These are phyloP conservation scores for Gossypium rotundifolium DNA, from an alignment of 345 rosid genomes.

Conservation along the genomic window DNA sequence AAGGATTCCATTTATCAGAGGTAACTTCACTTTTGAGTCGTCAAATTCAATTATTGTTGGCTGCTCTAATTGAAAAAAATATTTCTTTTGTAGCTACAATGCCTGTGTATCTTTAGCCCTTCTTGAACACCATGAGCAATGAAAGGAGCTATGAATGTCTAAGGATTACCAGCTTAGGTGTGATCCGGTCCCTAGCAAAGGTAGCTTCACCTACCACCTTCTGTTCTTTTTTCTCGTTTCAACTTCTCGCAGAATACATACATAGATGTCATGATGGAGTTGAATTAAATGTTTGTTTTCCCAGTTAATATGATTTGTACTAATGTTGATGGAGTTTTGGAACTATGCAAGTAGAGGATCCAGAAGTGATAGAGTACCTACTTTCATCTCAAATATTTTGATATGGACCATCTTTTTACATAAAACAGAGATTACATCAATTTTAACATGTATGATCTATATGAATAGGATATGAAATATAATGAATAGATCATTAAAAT, in stretches of 20 bases:
- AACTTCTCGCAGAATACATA: background rate
- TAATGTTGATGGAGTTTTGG: background rate
- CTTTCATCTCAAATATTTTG: conserved; percentile 8
- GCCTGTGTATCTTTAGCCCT: no score
- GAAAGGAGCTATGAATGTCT: no score
- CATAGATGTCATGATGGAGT: background rate
- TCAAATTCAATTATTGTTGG: background rate
- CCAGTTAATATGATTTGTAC: background rate
- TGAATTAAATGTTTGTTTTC: background rate
- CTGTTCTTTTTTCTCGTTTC: background rate
- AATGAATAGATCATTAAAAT: no score
- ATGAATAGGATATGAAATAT: no score
- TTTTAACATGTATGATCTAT: no score
- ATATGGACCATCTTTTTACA: rapidly evolving
- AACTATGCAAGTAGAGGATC: conserved; percentile 37
- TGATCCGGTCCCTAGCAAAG: conserved; percentile 55
- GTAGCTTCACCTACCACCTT: conserved; percentile 19
- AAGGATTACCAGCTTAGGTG: conserved; percentile 55
- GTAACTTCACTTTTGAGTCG: conserved; percentile 24
- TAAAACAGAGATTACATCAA: no score
- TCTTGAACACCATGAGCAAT: no score
- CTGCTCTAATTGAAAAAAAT: background rate
- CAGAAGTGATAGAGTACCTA: conserved; percentile 34
- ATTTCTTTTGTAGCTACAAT: no score
- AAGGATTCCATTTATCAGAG: conserved; percentile 31